These are phyloP conservation scores for Camelina laxa DNA, from an alignment of 345 rosid species.

Conservation along the genomic window DNA sequence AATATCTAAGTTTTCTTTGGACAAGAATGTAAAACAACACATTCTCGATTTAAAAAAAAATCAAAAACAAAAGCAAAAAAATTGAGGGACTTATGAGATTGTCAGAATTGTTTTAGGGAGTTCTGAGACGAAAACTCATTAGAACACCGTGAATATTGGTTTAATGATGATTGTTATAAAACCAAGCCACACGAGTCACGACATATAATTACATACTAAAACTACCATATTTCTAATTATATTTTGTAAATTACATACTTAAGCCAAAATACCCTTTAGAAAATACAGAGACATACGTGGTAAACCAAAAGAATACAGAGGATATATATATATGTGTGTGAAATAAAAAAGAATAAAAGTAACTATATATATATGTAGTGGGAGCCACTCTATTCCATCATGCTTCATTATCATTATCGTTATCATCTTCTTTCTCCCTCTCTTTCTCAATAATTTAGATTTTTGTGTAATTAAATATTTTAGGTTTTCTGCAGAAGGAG, in stretches of 20 bases:
- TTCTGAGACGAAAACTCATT: too few species aligned
- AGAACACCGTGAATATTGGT: neutral
- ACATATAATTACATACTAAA: neutral
- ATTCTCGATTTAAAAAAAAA: too few species aligned
- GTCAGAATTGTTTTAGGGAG: too few species aligned
- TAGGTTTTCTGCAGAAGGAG: conserved; percentile 60
- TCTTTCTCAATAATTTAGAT: conserved; percentile 39
- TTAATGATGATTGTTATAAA: neutral
- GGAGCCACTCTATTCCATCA: conserved; percentile 39
- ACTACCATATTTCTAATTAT: neutral
- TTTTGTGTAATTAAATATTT: conserved; percentile 44
- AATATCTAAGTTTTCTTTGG: too few species aligned
- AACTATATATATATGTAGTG: neutral
- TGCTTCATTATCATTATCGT: conserved; percentile 48
- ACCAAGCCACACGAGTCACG: neutral
- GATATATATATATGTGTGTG: neutral
- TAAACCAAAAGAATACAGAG: neutral
- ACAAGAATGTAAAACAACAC: too few species aligned
- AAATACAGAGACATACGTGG: conserved; percentile 11
- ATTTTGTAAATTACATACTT: neutral
- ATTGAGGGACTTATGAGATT: too few species aligned
- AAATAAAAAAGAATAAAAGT: neutral
- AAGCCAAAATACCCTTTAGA: neutral
- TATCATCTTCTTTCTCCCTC: conserved; percentile 36
- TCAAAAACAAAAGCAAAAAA: too few species aligned